Evolutionary conservation across 2,329 filamentous ascomycete genomes (phyloP).

Genomic region (Pseudogymnoascus sp.): DNA sequence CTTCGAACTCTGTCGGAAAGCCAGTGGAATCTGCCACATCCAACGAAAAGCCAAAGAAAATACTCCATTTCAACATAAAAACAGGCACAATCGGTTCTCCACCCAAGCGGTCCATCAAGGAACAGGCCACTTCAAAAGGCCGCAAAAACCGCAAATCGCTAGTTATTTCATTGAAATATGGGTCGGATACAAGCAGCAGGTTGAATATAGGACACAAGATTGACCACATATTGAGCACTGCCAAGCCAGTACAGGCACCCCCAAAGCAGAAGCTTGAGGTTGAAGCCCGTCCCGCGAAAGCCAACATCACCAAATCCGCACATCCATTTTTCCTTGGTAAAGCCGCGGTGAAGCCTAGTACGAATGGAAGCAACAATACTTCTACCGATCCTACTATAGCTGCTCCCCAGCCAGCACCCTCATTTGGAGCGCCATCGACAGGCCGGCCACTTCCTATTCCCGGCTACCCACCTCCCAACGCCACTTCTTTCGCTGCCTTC

Average conservation of each 20-base stretch:
- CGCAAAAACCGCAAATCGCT: conserved; percentile 32
- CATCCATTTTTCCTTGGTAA: conserved; percentile 67
- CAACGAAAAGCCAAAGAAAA: conserved; percentile 36
- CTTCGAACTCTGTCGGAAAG: too few relatives aligned
- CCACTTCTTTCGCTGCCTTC: background rate
- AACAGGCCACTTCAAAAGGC: conserved; percentile 24
- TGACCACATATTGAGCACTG: conserved; percentile 45
- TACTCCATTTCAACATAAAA: conserved; percentile 49
- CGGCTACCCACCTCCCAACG: conserved; percentile 13
- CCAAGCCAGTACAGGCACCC: background rate
- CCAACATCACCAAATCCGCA: background rate
- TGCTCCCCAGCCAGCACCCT: conserved; percentile 27
- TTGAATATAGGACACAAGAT: conserved; percentile 51
- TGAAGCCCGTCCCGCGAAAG: background rate
- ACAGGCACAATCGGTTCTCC: conserved; percentile 57
- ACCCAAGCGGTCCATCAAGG: conserved; percentile 30
- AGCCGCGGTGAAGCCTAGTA: conserved; percentile 25
- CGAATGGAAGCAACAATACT: conserved; percentile 13
- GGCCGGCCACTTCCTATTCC: background rate
- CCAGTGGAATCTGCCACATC: conserved; percentile 9
- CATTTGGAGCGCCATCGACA: conserved; percentile 13
- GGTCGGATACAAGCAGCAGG: conserved; percentile 37
- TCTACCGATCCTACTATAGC: conserved; percentile 31
- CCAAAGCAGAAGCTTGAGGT: conserved; percentile 16
- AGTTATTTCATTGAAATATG: conserved; percentile 54